These are phyloP conservation scores for Ceriops zippeliana DNA, from an alignment of 345 rosid genomes.

Conservation along the genomic window DNA sequence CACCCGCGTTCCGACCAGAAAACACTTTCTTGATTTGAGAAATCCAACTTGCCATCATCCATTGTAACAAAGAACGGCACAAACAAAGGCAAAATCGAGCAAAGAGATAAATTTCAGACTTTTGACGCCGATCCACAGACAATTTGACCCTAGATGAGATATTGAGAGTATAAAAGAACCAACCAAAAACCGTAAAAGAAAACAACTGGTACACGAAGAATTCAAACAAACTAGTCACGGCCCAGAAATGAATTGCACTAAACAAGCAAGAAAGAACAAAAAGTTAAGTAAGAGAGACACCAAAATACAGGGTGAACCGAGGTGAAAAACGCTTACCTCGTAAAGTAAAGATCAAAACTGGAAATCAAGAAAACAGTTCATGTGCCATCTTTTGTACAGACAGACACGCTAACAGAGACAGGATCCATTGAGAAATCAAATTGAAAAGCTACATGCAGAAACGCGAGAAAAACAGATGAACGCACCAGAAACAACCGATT, in stretches of 20 bases:
- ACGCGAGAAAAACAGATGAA: background rate
- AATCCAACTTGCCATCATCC: slow-evolving; percentile 97
- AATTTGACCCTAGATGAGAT: slow-evolving; percentile 9
- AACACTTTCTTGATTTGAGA: slow-evolving; percentile 73
- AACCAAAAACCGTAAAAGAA: slow-evolving; percentile 2
- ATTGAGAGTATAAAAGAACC: slow-evolving; percentile 1
- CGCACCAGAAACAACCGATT: slow-evolving; percentile 11
- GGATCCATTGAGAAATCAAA: background rate
- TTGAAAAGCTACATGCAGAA: background rate
- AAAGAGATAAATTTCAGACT: slow-evolving; percentile 10
- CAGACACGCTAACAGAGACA: background rate
- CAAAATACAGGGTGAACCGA: background rate
- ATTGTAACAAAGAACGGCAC: slow-evolving; percentile 25
- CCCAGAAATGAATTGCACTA: background rate
- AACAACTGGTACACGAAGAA: background rate
- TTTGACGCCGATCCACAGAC: slow-evolving; percentile 18
- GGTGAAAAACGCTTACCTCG: slow-evolving; percentile 1
- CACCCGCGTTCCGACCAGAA: slow-evolving; percentile 49
- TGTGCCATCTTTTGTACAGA: background rate
- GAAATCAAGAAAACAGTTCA: slow-evolving; percentile 1
- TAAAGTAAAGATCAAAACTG: slow-evolving; percentile 9
- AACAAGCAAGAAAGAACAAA: background rate
- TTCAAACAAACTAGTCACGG: slow-evolving; percentile 13
- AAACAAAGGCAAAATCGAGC: slow-evolving; percentile 1
- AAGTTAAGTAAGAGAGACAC: background rate